Evolutionary conservation across 768 basidiomycete genomes (phyloP), one percentile per base, ranked within the genome.

Genomic region (Suillus bovinus): DNA sequence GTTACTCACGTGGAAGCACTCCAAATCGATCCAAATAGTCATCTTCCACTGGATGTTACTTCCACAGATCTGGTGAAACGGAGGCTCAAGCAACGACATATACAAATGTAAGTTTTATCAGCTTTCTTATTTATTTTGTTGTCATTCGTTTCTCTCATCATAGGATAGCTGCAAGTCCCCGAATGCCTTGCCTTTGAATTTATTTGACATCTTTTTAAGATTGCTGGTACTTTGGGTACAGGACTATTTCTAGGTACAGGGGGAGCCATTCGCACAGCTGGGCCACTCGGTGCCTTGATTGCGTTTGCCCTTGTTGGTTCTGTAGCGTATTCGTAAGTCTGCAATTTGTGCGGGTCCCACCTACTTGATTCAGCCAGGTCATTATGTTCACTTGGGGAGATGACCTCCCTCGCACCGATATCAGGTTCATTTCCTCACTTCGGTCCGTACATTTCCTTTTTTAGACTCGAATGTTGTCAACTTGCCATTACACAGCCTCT

Each of bases 391-490:
- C 71, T 91, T n/a, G 89, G 86, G 38, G 90, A 93, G 76, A 88
- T 91, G 89, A 88, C 89, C 31, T 85, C 87, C 7, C 84, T 84
- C 74, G 89, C 89, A 1, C 90, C 90, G 3, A 85, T 91, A 53
- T 89, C 90, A 10, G 90, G 90, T 22, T 86, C 88, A 1, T 91
- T 90, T 71, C 88, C 89, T 27, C 88, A 90, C 74, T 91, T 83
- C 70, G 86, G 85, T 84, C 56, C 4, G 78, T 62, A 22, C 22
- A 16, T 33, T 38, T 62, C 24, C 14, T 29, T 50, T n/a, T 24
- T 61, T 17, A 20, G 33, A 42, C 22, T 17, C 7, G 5, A 7
- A 34, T 22, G 7, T 27, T 38, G 8, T 16, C 20, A 27, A 50
- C 5, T 39, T 50, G 4, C n/a, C 20, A 20, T 59, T 20, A 20